Evolutionary conservation across 371 early-diverging fungal genomes (phyloP), one percentile per base, ranked within the genome.

Genomic region (Fennellomyces sp.): DNA sequence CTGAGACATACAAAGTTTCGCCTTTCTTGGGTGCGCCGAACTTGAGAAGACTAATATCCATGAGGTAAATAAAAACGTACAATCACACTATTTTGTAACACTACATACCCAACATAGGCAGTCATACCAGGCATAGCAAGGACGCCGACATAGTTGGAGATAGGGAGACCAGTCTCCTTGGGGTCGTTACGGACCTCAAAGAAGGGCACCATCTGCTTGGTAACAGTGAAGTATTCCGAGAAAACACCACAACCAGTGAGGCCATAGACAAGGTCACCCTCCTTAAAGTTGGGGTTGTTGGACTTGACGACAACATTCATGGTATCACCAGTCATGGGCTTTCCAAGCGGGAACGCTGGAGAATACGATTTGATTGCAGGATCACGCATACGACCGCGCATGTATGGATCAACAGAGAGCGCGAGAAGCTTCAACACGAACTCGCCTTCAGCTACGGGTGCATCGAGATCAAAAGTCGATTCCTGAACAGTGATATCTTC

Each of bases 331-430:
- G 65, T 69, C 76, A 91, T 68, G 0, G 88, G 82, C 60, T 86
- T 53, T 56, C 82, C 82, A 23, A 88, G 38, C 27, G 65, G 60
- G 61, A 88, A 91, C 0, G 83, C 72, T 15, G 86, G 63, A 10
- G 70, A 59, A 51, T 83, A 81, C 23, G 88, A 86, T 36, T 81
- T 62, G 26, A 64, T 64, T 1, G 66, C 52, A 6, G 72, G 7
- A 47, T 70, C 70, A 61, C 87, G 68, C 90, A 92, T 90, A 50
- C 85, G 78, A 17, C 85, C 87, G 60, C 90, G 87, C 78, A 87
- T 80, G 47, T 83, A 76, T 23, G 75, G 73, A 56, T 80, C 76
- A 5, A 76, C 72, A 15, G 74, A 69, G 30, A 80, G 63, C 17
- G 64, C 71, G 2, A 77, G 69, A 13, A 59, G 71, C 63, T 87